Percentiles rank a stretch among this genome's conserved stretches.
phyloP scores from a whole-genome alignment of 1,284 basidiomycete species.

The Grifola frondosa region DNA sequence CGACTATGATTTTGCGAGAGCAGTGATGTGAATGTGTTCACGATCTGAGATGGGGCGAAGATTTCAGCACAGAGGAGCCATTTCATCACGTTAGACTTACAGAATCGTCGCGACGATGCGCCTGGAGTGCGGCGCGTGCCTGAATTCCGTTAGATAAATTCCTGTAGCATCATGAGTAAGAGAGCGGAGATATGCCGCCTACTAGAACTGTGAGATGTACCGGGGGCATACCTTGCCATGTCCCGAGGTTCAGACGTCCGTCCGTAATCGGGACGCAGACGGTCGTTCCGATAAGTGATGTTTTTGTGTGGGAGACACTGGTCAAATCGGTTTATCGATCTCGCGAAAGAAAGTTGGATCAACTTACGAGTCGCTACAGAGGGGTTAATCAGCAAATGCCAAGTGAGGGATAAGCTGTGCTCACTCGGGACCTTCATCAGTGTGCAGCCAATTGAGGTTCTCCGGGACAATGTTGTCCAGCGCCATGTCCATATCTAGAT shows the following conservation, averaged over 20 bases:
- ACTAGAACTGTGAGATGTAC: not conserved
- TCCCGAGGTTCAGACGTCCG: conserved; percentile 80
- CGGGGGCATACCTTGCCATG: conserved; percentile 79
- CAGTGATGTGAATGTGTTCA: conserved; percentile 3
- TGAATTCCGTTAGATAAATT: conserved; percentile 83
- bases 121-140: conserved; percentile 63
- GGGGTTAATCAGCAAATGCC: conserved; percentile 5
- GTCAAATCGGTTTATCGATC: not conserved
- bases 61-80: not conserved
- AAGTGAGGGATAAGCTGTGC: conserved; percentile 31
- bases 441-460: conserved; percentile 82
- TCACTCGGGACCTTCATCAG: conserved; percentile 88
- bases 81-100: conserved; percentile 39
- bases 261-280: conserved; percentile 86
- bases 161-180: conserved; percentile 39
- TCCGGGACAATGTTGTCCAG: conserved; percentile 89
- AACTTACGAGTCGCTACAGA: conserved; percentile 68
- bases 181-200: not conserved
- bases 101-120: conserved; percentile 81
- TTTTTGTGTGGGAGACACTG: conserved; percentile 90
- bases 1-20: not conserved
- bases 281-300: conserved; percentile 79
- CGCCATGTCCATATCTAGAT: conserved; percentile 79
- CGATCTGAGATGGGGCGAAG: conserved; percentile 5
- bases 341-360: conserved; percentile 1